Percentiles rank a stretch among this genome's conserved stretches.
Evolutionary conservation across 495 filamentous ascomycete genomes (phyloP).

Genomic region (Astrothelium subdiscretum): DNA sequence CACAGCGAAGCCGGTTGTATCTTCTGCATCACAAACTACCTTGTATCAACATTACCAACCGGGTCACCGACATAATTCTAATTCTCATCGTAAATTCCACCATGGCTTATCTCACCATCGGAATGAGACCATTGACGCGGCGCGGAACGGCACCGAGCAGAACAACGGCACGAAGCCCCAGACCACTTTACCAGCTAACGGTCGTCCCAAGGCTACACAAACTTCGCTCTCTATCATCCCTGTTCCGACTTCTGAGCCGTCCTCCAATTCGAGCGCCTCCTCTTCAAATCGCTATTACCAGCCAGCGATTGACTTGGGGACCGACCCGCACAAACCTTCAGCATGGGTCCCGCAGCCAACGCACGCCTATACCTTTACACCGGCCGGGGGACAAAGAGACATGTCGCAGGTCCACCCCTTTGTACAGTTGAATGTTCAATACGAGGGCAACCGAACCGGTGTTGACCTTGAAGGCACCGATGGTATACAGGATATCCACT

Average conservation of each 20-base stretch:
- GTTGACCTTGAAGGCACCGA: neutral
- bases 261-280: neutral
- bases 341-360: neutral
- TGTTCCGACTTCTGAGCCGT: neutral
- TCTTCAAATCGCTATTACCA: neutral
- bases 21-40: neutral
- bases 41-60: neutral
- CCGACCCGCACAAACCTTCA: neutral
- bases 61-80: neutral
- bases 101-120: neutral
- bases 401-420: neutral
- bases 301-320: neutral
- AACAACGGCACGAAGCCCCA: neutral
- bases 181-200: neutral
- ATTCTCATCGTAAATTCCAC: neutral
- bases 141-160: neutral
- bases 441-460: neutral
- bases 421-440: neutral
- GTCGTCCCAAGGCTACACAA: neutral
- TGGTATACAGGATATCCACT: neutral
- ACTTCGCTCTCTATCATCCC: neutral
- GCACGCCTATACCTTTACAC: neutral
- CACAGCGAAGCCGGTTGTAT: neutral
- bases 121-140: neutral
- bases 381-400: neutral